Evolutionary conservation across 768 basidiomycete species (phyloP).

Genomic region (Calocybe cyanea): DNA sequence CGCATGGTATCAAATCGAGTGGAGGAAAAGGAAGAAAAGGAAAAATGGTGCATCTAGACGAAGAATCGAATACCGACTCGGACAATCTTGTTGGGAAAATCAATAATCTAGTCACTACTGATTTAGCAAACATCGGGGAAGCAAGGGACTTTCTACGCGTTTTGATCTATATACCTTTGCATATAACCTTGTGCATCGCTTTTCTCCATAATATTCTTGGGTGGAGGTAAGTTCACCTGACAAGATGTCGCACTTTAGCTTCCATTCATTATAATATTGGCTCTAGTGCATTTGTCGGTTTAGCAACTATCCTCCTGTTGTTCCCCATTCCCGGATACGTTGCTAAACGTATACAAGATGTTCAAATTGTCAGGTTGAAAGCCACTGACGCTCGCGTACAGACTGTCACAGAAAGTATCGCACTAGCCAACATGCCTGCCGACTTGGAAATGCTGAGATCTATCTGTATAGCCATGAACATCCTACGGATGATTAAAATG

Average conservation of each 20-base stretch:
- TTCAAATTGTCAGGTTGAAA: slow-evolving; percentile 42
- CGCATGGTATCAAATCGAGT: slow-evolving; percentile 14
- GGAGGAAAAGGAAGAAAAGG: slow-evolving; percentile 12
- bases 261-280: neutral
- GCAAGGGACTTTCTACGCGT: slow-evolving; percentile 31
- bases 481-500: slow-evolving; percentile 65
- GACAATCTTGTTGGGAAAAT: slow-evolving; percentile 59
- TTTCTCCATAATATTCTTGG: slow-evolving; percentile 44
- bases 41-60: too few species aligned
- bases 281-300: slow-evolving; percentile 51
- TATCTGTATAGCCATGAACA: slow-evolving; percentile 41
- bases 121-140: slow-evolving; percentile 34
- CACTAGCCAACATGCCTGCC: neutral
- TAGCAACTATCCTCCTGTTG: slow-evolving; percentile 41
- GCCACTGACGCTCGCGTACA: slow-evolving; percentile 56
- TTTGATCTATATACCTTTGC: slow-evolving; percentile 34
- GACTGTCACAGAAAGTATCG: slow-evolving; percentile 51
- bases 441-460: too few species aligned
- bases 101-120: slow-evolving; percentile 71
- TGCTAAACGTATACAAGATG: slow-evolving; percentile 39
- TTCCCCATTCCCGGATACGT: slow-evolving; percentile 50
- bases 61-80: neutral
- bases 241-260: neutral
- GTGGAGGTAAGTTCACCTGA: slow-evolving; percentile 31
- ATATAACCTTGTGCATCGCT: slow-evolving; percentile 29